Evolutionary conservation across 805 yeast species (phyloP), one percentile per base, ranked within the genome.

Genomic region (Saccharomyces paradoxus): DNA sequence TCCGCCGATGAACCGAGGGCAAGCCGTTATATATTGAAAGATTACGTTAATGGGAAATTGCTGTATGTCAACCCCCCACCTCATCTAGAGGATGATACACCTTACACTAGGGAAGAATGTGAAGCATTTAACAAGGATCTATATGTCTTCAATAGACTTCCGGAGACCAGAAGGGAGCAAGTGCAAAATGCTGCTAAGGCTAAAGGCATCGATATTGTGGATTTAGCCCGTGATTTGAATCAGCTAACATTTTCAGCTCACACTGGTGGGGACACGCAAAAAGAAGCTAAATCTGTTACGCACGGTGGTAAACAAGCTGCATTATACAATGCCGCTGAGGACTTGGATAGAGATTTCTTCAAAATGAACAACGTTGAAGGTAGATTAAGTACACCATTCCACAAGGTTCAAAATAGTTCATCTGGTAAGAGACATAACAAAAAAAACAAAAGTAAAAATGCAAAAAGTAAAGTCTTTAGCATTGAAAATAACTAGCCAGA

Each of bases 1-100:
- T 82, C 89, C 61, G 98, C 99, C 2, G 99, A 94, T 75, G 95
- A 90, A 69, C 83, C 96, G 47, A 81, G 99, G 71, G 96, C 99
- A 13, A 84, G 97, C 46, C 80, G 99, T 69, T 87, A 88, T 62
- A 81, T 94, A 53, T 78, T 94, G 68, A 94, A 94, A 71, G 99
- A 94, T 71, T 94, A 90, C 63, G 97, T 95, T 28, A 88, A 81
- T 69, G 99, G 98, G 60, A 91, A 89, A 69, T 75, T 94, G 55
- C 74, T 89, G 50, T 91, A 79, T 67, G 84, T 88, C 46, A 84
- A 83, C 59, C 97, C 98, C 14, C 99, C 99, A 44, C 98, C 98
- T 53, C 74, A 74, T 49, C 68, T 77, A 22, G 82, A 74, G 3
- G 84, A 81, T 51, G 85, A 82, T 13, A 76, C 82, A 3, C 79